These are phyloP conservation scores for Microbotryum scabiosae DNA, from an alignment of 1,284 basidiomycete genomes.

Conservation along the genomic window DNA sequence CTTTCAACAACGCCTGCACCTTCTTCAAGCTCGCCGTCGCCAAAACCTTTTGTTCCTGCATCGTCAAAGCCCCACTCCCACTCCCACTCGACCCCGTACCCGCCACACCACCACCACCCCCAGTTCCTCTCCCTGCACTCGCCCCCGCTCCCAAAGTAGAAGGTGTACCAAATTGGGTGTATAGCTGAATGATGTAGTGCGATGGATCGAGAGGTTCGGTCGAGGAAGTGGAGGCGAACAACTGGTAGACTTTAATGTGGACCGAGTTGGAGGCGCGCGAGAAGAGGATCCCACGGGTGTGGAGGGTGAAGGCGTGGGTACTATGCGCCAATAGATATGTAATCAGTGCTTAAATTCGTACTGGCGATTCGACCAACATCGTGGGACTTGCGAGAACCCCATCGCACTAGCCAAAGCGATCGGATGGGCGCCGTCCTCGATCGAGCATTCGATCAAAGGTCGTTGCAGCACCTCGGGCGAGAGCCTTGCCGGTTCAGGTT, in stretches of 20 bases:
- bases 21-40: constrained; percentile 8
- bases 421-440: constrained; percentile 14
- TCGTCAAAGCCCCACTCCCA: not conserved
- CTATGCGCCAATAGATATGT: not conserved
- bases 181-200: constrained; percentile 6
- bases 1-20: constrained; percentile 11
- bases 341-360: too few species aligned
- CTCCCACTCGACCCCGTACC: too few species aligned
- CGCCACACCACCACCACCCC: not conserved
- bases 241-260: constrained; percentile 12
- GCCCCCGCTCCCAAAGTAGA: not conserved
- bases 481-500: constrained; percentile 13
- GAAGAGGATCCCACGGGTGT: constrained; percentile 10
- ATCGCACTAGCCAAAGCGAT: constrained; percentile 5
- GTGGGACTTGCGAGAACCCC: constrained; percentile 3
- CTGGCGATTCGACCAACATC: not conserved
- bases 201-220: constrained; percentile 6
- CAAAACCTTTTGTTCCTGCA: constrained; percentile 10
- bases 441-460: constrained; percentile 13
- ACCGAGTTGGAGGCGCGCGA: constrained; percentile 1
- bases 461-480: constrained; percentile 14
- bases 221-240: constrained; percentile 7
- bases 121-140: not conserved
- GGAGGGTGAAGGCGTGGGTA: not conserved
- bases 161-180: constrained; percentile 4